These are phyloP conservation scores for Paraphaeosphaeria minitans DNA, from an alignment of 2,329 filamentous ascomycete genomes.

Conservation along the genomic window DNA sequence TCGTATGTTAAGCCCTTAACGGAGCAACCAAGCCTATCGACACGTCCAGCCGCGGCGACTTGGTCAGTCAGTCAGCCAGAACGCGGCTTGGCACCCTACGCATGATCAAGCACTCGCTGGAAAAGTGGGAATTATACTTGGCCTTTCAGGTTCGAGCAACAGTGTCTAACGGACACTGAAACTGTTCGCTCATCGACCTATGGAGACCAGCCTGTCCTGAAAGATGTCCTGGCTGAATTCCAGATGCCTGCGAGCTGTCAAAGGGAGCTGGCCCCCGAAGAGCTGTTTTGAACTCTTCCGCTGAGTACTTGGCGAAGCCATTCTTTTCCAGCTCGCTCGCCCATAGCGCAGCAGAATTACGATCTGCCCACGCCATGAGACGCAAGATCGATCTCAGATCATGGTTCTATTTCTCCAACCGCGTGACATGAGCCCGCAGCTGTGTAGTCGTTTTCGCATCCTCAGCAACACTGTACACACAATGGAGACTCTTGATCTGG, in stretches of 20 bases:
- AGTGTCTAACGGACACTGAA: conserved; percentile 24
- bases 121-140: no score
- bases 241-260: conserved; percentile 30
- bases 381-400: conserved; percentile 47
- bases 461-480: conserved; percentile 46
- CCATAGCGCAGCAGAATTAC: conserved; percentile 41
- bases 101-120: no score
- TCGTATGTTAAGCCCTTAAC: no score
- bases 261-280: conserved; percentile 32
- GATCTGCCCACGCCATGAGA: conserved; percentile 41
- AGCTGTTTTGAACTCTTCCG: conserved; percentile 44
- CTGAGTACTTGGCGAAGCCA: conserved; percentile 45
- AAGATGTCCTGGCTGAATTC: conserved; percentile 25
- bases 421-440: conserved; percentile 44
- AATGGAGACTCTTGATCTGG: conserved; percentile 45
- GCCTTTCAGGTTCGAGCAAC: no score
- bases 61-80: no score
- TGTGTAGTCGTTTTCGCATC: conserved; percentile 48
- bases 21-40: no score
- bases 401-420: conserved; percentile 45
- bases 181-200: conserved; percentile 34
- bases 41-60: no score
- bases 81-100: no score
- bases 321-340: conserved; percentile 45
- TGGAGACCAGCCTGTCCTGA: conserved; percentile 34